phyloP scores from a whole-genome alignment of 495 filamentous ascomycete genomes.

The Glutinoglossum americanum region DNA sequence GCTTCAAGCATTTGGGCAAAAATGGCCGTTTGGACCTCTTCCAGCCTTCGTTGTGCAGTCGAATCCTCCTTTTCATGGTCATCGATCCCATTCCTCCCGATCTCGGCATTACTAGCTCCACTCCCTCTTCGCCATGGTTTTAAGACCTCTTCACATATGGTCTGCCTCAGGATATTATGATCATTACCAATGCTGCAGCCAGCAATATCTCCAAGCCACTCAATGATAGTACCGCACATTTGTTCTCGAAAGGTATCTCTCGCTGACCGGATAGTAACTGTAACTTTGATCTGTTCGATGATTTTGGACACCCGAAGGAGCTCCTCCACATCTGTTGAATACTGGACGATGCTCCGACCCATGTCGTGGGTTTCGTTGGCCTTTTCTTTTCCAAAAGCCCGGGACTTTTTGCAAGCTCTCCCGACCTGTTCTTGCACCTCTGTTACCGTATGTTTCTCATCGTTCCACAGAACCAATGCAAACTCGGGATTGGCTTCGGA shows the following conservation, averaged over 20 bases:
- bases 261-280: conserved; percentile 80
- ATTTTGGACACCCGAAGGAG: conserved; percentile 56
- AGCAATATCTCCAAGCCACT: conserved; percentile 85
- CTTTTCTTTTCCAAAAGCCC: conserved; percentile 43
- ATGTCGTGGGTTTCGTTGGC: conserved; percentile 76
- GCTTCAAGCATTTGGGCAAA: not conserved
- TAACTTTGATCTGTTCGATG: conserved; percentile 89
- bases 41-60: conserved; percentile 12
- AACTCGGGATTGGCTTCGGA: conserved; percentile 44
- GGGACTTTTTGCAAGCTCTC: conserved; percentile 58
- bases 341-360: conserved; percentile 64
- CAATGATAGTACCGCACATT: conserved; percentile 95
- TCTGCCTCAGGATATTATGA: conserved; percentile 51
- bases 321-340: conserved; percentile 44
- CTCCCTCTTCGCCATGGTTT: conserved; percentile 73
- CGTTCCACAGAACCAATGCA: conserved; percentile 86
- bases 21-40: not conserved
- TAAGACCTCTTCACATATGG: conserved; percentile 79
- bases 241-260: conserved; percentile 91
- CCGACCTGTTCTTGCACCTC: conserved; percentile 80
- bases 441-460: conserved; percentile 92
- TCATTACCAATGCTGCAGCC: conserved; percentile 73
- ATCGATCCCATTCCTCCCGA: conserved; percentile 73
- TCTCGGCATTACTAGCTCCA: conserved; percentile 55
- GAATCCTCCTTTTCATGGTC: conserved; percentile 46